A percentile compares a stretch with the other conserved stretches of the same genome.
Evolutionary conservation across 805 yeast genomes (phyloP).

Genomic region (Kluyveromyces starmeri): DNA sequence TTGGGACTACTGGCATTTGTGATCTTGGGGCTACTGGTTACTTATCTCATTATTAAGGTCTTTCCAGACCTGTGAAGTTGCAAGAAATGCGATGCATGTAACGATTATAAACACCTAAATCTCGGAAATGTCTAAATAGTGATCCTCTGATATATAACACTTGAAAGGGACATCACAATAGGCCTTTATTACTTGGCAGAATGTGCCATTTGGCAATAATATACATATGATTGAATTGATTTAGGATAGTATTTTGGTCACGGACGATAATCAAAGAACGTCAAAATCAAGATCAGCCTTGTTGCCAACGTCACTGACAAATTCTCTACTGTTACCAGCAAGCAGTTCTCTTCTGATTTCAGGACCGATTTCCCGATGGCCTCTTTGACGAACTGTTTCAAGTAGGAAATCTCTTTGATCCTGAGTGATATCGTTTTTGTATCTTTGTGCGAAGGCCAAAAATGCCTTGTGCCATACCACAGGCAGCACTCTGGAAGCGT

Average conservation of each 20-base stretch:
- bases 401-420: slow-evolving; percentile 93
- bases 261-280: slow-evolving; percentile 12
- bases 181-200: too few species aligned
- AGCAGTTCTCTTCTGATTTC: slow-evolving; percentile 89
- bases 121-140: too few species aligned
- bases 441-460: slow-evolving; percentile 88
- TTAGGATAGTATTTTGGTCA: too few species aligned
- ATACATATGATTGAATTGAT: too few species aligned
- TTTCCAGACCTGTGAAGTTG: slow-evolving; percentile 35
- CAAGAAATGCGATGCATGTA: slow-evolving; percentile 3
- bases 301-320: slow-evolving; percentile 19
- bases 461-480: slow-evolving; percentile 97
- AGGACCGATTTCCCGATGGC: slow-evolving; percentile 82
- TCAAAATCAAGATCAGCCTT: slow-evolving; percentile 29
- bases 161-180: too few species aligned
- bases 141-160: too few species aligned
- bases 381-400: slow-evolving; percentile 85
- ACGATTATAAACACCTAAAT: too few species aligned
- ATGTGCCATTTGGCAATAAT: too few species aligned
- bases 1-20: slow-evolving; percentile 17
- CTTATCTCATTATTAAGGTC: slow-evolving; percentile 29
- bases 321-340: slow-evolving; percentile 70
- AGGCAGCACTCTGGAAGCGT: slow-evolving; percentile 51
- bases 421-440: slow-evolving; percentile 96
- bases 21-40: slow-evolving; percentile 28